Conservation (phyloP, 441 rosid genomes). For the Mallotus repandus region DNA sequence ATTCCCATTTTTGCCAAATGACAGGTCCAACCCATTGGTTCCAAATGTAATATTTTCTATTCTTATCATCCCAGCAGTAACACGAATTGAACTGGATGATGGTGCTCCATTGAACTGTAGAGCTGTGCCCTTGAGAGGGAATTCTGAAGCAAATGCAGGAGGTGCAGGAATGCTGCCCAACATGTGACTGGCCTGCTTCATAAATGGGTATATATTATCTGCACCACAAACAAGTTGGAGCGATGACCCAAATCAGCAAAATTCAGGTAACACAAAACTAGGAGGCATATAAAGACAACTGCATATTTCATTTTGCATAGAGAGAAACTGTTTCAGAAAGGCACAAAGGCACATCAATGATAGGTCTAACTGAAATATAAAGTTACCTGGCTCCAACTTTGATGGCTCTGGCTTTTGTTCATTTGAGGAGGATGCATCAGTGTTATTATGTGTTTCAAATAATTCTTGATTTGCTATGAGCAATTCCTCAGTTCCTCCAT, state of each 20-base stretch:
- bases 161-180: constrained; percentile 75
- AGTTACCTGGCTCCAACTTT: constrained; percentile 56
- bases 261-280: neutral
- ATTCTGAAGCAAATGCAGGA: constrained; percentile 81
- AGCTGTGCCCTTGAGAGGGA: constrained; percentile 68
- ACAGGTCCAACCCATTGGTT: constrained; percentile 54
- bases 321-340: neutral
- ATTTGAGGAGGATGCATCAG: constrained; percentile 62
- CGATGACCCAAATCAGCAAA: constrained; percentile 2
- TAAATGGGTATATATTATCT: constrained; percentile 66
- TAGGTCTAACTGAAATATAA: neutral
- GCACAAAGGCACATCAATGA: neutral
- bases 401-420: constrained; percentile 46
- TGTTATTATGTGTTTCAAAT: constrained; percentile 33
- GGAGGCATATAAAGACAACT: neutral
- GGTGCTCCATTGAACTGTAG: constrained; percentile 61
- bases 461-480: constrained; percentile 29
- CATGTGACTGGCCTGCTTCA: constrained; percentile 72
- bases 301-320: neutral
- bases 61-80: constrained; percentile 91
- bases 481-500: constrained; percentile 41
- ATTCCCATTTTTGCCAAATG: constrained; percentile 61
- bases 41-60: constrained; percentile 47
- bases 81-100: constrained; percentile 75
- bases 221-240: constrained; percentile 22